These are phyloP conservation scores for Gregarina niphandrodes DNA, from an alignment of 169 alveolate species.

Conservation along the genomic window DNA sequence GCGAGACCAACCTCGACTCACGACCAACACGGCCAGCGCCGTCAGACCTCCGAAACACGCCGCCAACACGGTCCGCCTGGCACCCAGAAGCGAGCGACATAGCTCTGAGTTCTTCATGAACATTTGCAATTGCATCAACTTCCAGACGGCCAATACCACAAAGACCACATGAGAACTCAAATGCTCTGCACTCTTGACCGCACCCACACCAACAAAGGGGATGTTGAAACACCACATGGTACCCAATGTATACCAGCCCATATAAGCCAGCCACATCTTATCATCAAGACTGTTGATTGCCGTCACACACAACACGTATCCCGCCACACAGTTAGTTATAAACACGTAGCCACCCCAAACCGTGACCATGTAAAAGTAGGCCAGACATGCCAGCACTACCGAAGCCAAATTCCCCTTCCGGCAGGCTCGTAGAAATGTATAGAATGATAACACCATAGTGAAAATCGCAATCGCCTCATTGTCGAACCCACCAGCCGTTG, in stretches of 20 bases:
- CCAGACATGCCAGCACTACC: constrained; percentile 36
- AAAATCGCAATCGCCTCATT: constrained; percentile 91
- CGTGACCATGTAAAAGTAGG: constrained; percentile 45
- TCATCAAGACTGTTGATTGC: not conserved
- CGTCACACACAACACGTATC: constrained; percentile 43
- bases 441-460: constrained; percentile 72
- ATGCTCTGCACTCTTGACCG: constrained; percentile 72
- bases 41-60: no score
- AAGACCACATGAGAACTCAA: constrained; percentile 80
- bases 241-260: constrained; percentile 68
- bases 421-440: constrained; percentile 67
- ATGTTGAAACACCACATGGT: constrained; percentile 72
- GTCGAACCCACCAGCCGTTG: constrained; percentile 91
- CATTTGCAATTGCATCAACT: constrained; percentile 1
- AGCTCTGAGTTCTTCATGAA: constrained; percentile 3
- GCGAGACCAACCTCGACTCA: constrained; percentile 48
- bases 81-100: no score
- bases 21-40: constrained; percentile 6
- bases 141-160: constrained; percentile 31
- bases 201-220: constrained; percentile 73
- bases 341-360: constrained; percentile 99
- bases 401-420: constrained; percentile 61
- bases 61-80: no score
- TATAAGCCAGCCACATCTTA: constrained; percentile 22
- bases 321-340: constrained; percentile 75